Evolutionary conservation across 2,329 filamentous ascomycete genomes (phyloP).

Genomic region (Colletotrichum zoysiae): DNA sequence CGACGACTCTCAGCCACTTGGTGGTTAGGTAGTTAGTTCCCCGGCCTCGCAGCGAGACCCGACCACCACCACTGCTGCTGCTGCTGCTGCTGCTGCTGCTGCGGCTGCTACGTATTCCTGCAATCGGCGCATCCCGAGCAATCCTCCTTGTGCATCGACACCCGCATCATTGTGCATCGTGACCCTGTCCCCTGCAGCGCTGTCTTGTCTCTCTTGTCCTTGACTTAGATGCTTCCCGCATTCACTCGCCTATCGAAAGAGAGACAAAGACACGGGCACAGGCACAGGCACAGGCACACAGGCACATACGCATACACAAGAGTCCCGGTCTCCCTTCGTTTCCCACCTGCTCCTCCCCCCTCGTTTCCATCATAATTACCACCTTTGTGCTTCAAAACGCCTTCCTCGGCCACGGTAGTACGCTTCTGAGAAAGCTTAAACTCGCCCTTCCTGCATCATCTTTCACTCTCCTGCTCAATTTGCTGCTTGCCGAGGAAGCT

Average conservation of each 20-base stretch:
- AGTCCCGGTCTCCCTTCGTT: constrained; percentile 1
- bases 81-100: not conserved
- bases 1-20: not conserved
- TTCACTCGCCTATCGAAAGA: not conserved
- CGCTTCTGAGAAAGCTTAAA: constrained; percentile 2
- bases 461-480: constrained; percentile 2
- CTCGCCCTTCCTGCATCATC: constrained; percentile 5
- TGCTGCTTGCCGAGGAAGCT: constrained; percentile 11
- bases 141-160: constrained; percentile 1
- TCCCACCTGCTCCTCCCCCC: not conserved
- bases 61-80: not conserved
- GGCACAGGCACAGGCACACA: not conserved
- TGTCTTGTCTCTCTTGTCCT: constrained; percentile 13
- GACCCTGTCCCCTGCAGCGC: constrained; percentile 10
- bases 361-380: not conserved
- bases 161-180: constrained; percentile 13
- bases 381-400: constrained; percentile 5
- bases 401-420: constrained; percentile 7
- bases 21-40: not conserved
- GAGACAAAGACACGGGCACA: not conserved
- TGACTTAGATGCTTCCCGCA: not conserved
- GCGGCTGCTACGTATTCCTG: not conserved
- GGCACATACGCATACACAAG: not conserved
- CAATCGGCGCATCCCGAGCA: not conserved
- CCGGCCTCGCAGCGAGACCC: constrained; percentile 9